These are phyloP conservation scores for Penicillium crustosum DNA, from an alignment of 2,329 filamentous ascomycete species.

Conservation along the genomic window DNA sequence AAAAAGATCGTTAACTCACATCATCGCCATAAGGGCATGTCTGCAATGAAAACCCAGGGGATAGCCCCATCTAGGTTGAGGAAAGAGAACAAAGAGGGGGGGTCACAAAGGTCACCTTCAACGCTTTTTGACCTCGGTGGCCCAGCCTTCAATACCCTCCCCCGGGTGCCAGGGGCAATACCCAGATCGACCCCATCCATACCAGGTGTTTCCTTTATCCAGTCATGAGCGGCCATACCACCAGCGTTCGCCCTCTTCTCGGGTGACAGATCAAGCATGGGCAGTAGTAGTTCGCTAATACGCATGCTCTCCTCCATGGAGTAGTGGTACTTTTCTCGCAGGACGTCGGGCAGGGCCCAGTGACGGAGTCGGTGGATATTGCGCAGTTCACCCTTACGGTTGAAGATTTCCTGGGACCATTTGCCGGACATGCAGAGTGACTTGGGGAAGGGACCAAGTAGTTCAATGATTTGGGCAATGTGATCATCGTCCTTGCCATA, in stretches of 20 bases:
- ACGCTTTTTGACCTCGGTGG: conserved; percentile 75
- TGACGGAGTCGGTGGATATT: conserved; percentile 96
- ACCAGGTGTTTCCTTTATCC: conserved; percentile 80
- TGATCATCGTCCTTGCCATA: conserved; percentile 99
- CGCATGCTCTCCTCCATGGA: conserved; percentile 75
- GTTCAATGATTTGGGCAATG: conserved; percentile 97
- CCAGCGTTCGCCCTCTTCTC: conserved; percentile 91
- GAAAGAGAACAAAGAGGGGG: conserved; percentile 2
- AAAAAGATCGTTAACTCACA: conserved; percentile 31
- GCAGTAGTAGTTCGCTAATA: conserved; percentile 78
- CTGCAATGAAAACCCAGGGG: conserved; percentile 11
- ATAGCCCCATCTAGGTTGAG: conserved; percentile 16
- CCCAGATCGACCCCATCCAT: conserved; percentile 80
- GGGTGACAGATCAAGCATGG: conserved; percentile 87
- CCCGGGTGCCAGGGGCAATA: conserved; percentile 74
- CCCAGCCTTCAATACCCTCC: conserved; percentile 93
- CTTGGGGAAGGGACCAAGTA: conserved; percentile 90
- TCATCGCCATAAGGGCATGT: conserved; percentile 18
- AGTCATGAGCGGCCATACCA: conserved; percentile 84
- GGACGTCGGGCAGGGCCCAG: conserved; percentile 90
- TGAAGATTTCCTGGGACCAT: conserved; percentile 99
- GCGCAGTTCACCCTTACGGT: conserved; percentile 90
- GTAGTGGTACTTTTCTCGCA: conserved; percentile 97
- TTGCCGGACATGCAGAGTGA: conserved; percentile 88
- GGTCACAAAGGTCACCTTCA: conserved; percentile 34